Conservation (phyloP, 2,329 filamentous ascomycete genomes). For the Xylaria sp. region DNA sequence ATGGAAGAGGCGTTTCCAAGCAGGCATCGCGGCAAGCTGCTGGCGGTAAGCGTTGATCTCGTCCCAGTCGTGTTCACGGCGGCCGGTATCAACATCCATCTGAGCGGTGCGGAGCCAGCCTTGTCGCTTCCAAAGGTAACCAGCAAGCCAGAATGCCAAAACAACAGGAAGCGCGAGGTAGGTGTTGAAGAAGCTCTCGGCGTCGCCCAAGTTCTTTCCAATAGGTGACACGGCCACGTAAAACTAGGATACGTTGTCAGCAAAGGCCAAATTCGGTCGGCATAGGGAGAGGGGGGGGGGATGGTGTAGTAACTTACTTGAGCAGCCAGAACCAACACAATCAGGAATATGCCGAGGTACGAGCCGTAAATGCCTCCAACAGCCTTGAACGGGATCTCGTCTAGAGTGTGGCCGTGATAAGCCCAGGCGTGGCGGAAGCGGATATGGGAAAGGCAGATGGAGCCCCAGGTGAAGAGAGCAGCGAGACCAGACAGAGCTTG, state of each 20-base stretch:
- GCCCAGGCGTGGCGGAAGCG: conserved; percentile 75
- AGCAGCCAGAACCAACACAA: conserved; percentile 66
- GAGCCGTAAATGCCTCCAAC: conserved; percentile 71
- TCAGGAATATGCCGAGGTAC: conserved; percentile 70
- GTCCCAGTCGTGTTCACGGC: conserved; percentile 72
- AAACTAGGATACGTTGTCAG: conserved; percentile 49
- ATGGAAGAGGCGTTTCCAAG: conserved; percentile 55
- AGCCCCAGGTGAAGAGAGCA: conserved; percentile 75
- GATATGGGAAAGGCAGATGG: conserved; percentile 75
- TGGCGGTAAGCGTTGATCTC: conserved; percentile 61
- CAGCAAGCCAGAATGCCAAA: conserved; percentile 62
- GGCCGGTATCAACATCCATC: conserved; percentile 75
- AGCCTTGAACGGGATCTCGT: conserved; percentile 75
- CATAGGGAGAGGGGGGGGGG: not conserved
- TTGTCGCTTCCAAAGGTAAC: conserved; percentile 72
- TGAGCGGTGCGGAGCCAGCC: conserved; percentile 67
- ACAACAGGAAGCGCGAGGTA: conserved; percentile 67
- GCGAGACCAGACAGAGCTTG: conserved; percentile 72
- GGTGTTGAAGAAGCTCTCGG: conserved; percentile 63
- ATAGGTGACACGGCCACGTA: conserved; percentile 58
- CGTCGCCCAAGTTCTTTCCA: conserved; percentile 49
- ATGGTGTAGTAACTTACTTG: conserved; percentile 58
- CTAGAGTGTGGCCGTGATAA: conserved; percentile 68
- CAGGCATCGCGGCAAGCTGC: conserved; percentile 58
- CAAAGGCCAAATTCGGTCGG: not conserved